Evolutionary conservation across 208 protist species (phyloP).

Genomic region (Endotrypanum monterogeii): DNA sequence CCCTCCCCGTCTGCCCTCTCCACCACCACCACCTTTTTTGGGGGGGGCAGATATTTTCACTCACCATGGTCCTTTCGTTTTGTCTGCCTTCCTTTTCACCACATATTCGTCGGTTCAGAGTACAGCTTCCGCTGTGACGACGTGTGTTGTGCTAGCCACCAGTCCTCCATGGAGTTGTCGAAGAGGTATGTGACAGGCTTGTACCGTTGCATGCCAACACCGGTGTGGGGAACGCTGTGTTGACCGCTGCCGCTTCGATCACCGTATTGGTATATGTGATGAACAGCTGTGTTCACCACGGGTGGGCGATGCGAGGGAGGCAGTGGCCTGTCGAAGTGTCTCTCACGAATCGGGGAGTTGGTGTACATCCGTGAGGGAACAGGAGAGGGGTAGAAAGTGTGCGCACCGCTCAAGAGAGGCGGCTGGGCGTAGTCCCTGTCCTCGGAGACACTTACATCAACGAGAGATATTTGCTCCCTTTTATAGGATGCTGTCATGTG

Average conservation of each 20-base stretch:
- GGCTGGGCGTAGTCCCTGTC: not conserved
- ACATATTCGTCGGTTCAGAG: conserved; percentile 11
- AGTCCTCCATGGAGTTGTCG: conserved; percentile 27
- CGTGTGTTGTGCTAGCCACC: conserved; percentile 4
- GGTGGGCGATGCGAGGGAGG: not conserved
- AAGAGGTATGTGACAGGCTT: conserved; percentile 38
- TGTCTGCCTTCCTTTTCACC: not conserved
- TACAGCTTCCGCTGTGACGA: conserved; percentile 22
- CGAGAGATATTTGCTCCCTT: not conserved
- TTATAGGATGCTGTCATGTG: not conserved
- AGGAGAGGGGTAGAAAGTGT: conserved; percentile 3
- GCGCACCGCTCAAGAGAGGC: not conserved
- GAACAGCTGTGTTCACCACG: not conserved
- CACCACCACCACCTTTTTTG: not conserved
- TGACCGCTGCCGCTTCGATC: not conserved
- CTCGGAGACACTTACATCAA: conserved; percentile 26
- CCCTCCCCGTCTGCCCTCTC: not conserved
- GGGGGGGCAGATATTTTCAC: no score
- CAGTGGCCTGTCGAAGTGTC: not conserved
- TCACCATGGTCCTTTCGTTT: not conserved
- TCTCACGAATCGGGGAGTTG: no score
- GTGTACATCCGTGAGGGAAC: not conserved
- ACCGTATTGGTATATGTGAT: not conserved
- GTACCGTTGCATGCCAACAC: conserved; percentile 20
- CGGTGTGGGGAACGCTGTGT: not conserved